Evolutionary conservation across 164 flowering plant genomes (phyloP).

Genomic region (Dillenia turbinata): DNA sequence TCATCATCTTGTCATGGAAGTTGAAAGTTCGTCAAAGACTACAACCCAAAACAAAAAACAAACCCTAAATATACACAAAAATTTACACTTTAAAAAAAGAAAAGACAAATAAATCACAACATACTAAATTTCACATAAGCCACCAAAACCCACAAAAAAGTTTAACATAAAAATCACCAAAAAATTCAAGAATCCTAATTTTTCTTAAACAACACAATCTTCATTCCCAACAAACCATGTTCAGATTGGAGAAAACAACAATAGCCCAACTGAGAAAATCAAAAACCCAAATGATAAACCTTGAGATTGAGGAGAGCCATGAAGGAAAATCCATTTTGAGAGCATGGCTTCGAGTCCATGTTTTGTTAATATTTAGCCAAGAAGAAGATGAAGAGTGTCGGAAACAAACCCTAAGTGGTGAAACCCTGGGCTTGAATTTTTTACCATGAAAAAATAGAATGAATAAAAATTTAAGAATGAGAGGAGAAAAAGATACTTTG

Average conservation of each 20-base stretch:
- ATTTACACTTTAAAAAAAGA: neutral
- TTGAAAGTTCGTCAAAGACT: slow-evolving; percentile 80
- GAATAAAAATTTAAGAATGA: slow-evolving; percentile 8
- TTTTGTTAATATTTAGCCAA: neutral
- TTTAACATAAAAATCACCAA: neutral
- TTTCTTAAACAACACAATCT: neutral
- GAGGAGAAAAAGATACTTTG: neutral
- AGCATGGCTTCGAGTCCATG: slow-evolving; percentile 52
- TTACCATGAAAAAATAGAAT: slow-evolving; percentile 3
- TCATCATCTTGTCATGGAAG: slow-evolving; percentile 74
- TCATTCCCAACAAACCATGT: neutral
- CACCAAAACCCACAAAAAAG: neutral
- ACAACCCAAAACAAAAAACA: slow-evolving; percentile 24
- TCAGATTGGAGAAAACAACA: slow-evolving; percentile 5
- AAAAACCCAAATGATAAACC: slow-evolving; percentile 36
- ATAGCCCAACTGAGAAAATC: slow-evolving; percentile 9
- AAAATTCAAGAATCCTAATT: neutral
- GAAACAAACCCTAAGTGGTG: slow-evolving; percentile 4
- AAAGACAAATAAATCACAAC: neutral
- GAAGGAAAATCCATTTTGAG: slow-evolving; percentile 36
- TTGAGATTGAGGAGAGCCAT: slow-evolving; percentile 85
- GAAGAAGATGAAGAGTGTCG: neutral
- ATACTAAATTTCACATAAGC: neutral
- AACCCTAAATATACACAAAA: slow-evolving; percentile 2
- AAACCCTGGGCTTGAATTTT: slow-evolving; percentile 4